A percentile compares a stretch with the other conserved stretches of the same genome.
Evolutionary conservation across 148 eudicot genomes (phyloP).

Genomic region (Fagopyrum tataricum): DNA sequence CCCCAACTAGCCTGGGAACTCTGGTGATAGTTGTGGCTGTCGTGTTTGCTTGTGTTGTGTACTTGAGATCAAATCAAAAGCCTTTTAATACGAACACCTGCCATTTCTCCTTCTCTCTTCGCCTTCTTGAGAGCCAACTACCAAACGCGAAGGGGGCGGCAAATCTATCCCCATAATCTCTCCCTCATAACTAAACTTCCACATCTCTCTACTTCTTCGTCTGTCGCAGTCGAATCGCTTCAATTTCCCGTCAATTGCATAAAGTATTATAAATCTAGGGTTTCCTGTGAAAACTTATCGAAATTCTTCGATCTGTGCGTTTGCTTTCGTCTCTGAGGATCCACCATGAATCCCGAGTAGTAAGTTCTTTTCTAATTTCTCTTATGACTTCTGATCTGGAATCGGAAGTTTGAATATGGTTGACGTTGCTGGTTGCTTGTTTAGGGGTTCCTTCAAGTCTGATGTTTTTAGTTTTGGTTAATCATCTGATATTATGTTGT

Average conservation of each 20-base stretch:
- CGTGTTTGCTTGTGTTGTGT: conserved; percentile 1
- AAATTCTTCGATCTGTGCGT: neutral
- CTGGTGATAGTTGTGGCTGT: conserved; percentile 4
- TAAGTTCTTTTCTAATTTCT: conserved; percentile 4
- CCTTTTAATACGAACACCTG: conserved; percentile 5
- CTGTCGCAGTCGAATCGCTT: neutral
- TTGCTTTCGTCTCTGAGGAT: neutral
- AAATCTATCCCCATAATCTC: conserved; percentile 7
- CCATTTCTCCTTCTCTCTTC: conserved; percentile 2
- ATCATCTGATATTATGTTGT: neutral
- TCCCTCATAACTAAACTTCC: neutral
- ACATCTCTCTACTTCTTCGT: neutral
- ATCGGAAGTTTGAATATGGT: neutral
- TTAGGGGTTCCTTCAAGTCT: conserved; percentile 4
- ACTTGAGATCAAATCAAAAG: conserved; percentile 3
- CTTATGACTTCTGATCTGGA: neutral
- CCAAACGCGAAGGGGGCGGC: neutral
- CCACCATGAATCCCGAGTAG: conserved; percentile 21
- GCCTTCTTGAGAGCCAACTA: conserved; percentile 4
- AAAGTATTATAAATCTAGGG: conserved; percentile 12
- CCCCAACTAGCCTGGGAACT: neutral
- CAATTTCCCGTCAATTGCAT: conserved; percentile 6
- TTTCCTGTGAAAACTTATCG: neutral
- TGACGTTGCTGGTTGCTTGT: conserved; percentile 3
- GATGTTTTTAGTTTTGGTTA: conserved; percentile 1